Base-by-base conservation (phyloP, 352 stramenopile species). In the Pythium pyrilobum region DNA sequence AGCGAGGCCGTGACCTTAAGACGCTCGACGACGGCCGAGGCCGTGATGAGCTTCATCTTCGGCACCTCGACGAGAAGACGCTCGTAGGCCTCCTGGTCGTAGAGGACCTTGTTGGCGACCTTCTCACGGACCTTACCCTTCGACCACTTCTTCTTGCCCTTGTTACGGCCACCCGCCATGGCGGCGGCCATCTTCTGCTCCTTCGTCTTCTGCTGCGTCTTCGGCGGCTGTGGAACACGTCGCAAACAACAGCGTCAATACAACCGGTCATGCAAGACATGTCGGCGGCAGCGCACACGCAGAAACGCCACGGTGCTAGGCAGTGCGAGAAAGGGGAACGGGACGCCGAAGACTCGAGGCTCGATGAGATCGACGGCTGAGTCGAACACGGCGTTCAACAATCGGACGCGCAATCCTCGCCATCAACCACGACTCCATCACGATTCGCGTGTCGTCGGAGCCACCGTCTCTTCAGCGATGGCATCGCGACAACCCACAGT, bases 61-160 rank as follows among this genome's bases (percentile, higher is more conserved):
- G 97, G 97, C 33, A 99, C 94, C 74, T 99, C 97, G 48, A 89
- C 86, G 39, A 98, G 79, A 60, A 99, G 86, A 67, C 96, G 90
- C 62, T 99, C 94, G 78, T 98, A 99, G 64, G 96, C 96, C 77
- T 99, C 96, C 88, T 99, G 97, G 74, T 98, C 96, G 80, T 99
- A 99, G 53, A 99, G 83, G 40, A 99, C 97, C 81, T 99, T 98
- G 87, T 98, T 98, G 71, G 97, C 92, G 58, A 99, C 92, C 96
- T 99, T 99, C 74, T 99, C 97, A 71, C 96, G 94, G 69, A 97
- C 86, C 89, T 99, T 99, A 75, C 96, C 96, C 95, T 99, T 99
- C 66, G 96, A 99, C 97, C 97, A 99, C 89, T 99, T 99, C 85
- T 99, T 99, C 92, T 99, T 99, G 79, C 95, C 95, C 89, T 99